phyloP scores from a whole-genome alignment of 2,329 filamentous ascomycete genomes.

The Penicillium sp. region DNA sequence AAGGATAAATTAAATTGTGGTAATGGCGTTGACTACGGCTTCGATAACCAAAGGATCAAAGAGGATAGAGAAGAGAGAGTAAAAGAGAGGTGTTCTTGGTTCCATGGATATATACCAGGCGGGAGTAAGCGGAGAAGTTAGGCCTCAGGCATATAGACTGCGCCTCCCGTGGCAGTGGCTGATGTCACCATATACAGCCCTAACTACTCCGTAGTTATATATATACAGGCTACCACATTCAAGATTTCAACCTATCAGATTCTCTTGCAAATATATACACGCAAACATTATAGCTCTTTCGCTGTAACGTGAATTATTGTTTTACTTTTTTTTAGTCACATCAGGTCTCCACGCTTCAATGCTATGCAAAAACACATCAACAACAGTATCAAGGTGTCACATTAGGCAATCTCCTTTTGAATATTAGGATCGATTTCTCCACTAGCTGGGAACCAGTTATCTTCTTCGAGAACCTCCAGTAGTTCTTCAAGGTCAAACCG shows the following conservation, averaged over 20 bases:
- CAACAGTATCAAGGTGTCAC: not conserved
- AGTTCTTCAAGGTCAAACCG: conserved; percentile 4
- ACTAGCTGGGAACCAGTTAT: conserved; percentile 41
- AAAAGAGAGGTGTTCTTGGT: not conserved
- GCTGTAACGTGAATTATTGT: not conserved
- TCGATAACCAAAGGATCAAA: not conserved
- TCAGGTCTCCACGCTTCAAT: not conserved
- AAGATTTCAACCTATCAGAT: not conserved
- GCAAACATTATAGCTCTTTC: not conserved
- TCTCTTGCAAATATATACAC: not conserved
- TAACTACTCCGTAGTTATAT: too few relatives aligned
- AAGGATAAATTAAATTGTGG: not conserved
- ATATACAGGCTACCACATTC: not conserved
- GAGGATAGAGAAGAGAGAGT: not conserved
- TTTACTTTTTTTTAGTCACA: not conserved
- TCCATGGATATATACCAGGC: not conserved
- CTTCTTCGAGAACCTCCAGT: conserved; percentile 30
- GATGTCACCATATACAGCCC: conserved; percentile 5
- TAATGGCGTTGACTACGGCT: not conserved
- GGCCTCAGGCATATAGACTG: conserved; percentile 11
- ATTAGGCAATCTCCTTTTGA: conserved; percentile 12
- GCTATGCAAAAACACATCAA: not conserved
- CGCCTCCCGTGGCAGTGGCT: conserved; percentile 22
- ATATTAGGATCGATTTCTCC: conserved; percentile 33
- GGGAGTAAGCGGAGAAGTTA: conserved; percentile 1